Evolutionary conservation across 2,329 filamentous ascomycete species (phyloP), one percentile per base, ranked within the genome.

Genomic region (Pseudovirgaria hyperparasitica): DNA sequence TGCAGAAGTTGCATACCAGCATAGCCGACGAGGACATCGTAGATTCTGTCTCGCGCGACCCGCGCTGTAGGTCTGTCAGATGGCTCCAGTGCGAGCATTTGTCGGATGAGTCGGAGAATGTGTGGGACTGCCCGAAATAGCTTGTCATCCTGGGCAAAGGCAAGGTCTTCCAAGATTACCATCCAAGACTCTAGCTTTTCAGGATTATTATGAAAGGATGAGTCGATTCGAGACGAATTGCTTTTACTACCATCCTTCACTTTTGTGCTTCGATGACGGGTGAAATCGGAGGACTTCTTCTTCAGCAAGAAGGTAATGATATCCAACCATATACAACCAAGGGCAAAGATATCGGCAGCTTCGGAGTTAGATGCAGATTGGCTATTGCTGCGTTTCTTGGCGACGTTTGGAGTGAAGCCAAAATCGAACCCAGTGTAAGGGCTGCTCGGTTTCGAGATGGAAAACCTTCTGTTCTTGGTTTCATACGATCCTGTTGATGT

Each of bases 271-370:
- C 80, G 72, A 45, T 81, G 73, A 14, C 70, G 63, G 18, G 70
- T 60, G 42, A 84, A 82, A 15, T 74, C 67, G 26, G 69, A 65
- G 1, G 70, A 63, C 28, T 73, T 70, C 38, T 75, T 73, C 47
- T 81, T 80, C 33, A 82, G 52, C 31, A 80, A 58, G 42, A 80
- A 73, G 13, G 72, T 73, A 12, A 84, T 45, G 16, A 85, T 65
- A 36, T 86, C 79, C 10, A 84, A 58, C 33, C 78, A 78, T 27
- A 84, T 64, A 46, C 77, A 80, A 7, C 72, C 79, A 2, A 84
- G 60, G 3, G 76, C 80, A 52, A 79, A 86, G 12, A 85, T 60
- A 45, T 85, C 80, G 23, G 74, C 70, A 33, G 54, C 41, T 57
- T 62, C 32, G 46, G 45, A 9, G 48, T 52, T 12, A 57, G 49